These are phyloP conservation scores for Pleurotus tuber-regium DNA, from an alignment of 768 basidiomycete species.

Conservation along the genomic window DNA sequence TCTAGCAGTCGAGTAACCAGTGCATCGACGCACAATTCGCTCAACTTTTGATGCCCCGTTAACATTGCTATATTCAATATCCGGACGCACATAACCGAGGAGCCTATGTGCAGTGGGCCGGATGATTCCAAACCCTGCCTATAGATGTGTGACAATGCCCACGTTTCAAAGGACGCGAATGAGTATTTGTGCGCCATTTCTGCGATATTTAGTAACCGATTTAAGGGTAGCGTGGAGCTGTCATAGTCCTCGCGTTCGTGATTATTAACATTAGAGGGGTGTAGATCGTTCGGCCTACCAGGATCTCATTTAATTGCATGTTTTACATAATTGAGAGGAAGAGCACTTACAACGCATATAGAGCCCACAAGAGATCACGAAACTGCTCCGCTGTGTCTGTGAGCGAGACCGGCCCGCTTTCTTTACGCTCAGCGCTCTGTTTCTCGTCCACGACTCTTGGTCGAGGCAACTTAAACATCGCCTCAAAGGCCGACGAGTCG, in stretches of 20 bases:
- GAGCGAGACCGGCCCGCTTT: slow-evolving; percentile 34
- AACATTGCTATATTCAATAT: slow-evolving; percentile 51
- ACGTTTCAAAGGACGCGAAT: slow-evolving; percentile 40
- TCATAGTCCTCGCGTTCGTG: slow-evolving; percentile 6
- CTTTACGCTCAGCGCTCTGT: slow-evolving; percentile 24
- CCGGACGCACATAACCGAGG: slow-evolving; percentile 37
- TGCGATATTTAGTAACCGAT: slow-evolving; percentile 45
- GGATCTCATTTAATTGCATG: no score
- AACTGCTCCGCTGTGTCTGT: slow-evolving; percentile 44
- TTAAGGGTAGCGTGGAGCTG: slow-evolving; percentile 19
- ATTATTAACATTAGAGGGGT: slow-evolving; percentile 16
- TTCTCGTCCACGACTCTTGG: slow-evolving; percentile 24
- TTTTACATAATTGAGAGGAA: no score
- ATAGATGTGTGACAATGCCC: slow-evolving; percentile 41
- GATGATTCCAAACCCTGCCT: slow-evolving; percentile 27
- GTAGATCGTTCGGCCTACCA: slow-evolving; percentile 40
- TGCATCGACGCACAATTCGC: slow-evolving; percentile 37
- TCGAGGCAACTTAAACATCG: slow-evolving; percentile 38
- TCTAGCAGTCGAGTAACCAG: slow-evolving; percentile 32
- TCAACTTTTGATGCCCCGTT: slow-evolving; percentile 44
- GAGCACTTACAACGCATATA: slow-evolving; percentile 43
- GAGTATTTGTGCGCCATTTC: slow-evolving; percentile 47
- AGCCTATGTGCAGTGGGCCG: slow-evolving; percentile 28
- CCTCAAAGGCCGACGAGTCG: slow-evolving; percentile 40
- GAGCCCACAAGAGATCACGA: slow-evolving; percentile 46